A percentile compares a stretch with the other conserved stretches of the same genome.
These are phyloP conservation scores for Pseudogymnoascus sp. DNA, from an alignment of 2,329 filamentous ascomycete genomes.

Conservation along the genomic window DNA sequence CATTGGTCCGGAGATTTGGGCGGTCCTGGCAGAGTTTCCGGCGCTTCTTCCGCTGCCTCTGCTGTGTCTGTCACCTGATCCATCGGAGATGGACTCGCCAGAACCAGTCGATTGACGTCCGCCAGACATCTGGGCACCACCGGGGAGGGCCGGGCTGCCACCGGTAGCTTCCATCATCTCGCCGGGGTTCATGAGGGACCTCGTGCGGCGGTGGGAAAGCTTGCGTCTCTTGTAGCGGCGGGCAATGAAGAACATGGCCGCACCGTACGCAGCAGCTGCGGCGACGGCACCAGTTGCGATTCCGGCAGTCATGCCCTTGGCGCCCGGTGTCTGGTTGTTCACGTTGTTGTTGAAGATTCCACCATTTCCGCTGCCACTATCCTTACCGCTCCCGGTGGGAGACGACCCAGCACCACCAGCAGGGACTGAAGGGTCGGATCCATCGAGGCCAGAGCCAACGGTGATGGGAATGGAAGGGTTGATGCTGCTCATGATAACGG, in stretches of 20 bases:
- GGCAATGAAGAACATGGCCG: conserved; percentile 68
- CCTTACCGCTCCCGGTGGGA: conserved; percentile 32
- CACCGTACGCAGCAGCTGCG: conserved; percentile 62
- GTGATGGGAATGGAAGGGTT: conserved; percentile 60
- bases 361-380: conserved; percentile 31
- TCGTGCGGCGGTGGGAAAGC: conserved; percentile 51
- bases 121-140: conserved; percentile 36
- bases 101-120: conserved; percentile 29
- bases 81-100: conserved; percentile 26
- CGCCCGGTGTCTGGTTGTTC: conserved; percentile 40
- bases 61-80: conserved; percentile 37
- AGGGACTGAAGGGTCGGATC: conserved; percentile 28
- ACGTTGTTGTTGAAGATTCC: conserved; percentile 32
- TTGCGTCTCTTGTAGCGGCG: conserved; percentile 61
- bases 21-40: conserved; percentile 44
- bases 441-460: conserved; percentile 33
- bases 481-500: conserved; percentile 68
- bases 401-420: conserved; percentile 22
- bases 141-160: conserved; percentile 38
- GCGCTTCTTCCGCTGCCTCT: conserved; percentile 43
- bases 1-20: conserved; percentile 63
- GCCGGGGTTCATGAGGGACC: conserved; percentile 45
- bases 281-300: conserved; percentile 56
- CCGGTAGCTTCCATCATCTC: conserved; percentile 36
- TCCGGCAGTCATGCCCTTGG: conserved; percentile 55